Percentiles rank a stretch among this genome's conserved stretches.
These are phyloP conservation scores for Pichia sp. DNA, from an alignment of 1,139 yeast species.

Conservation along the genomic window DNA sequence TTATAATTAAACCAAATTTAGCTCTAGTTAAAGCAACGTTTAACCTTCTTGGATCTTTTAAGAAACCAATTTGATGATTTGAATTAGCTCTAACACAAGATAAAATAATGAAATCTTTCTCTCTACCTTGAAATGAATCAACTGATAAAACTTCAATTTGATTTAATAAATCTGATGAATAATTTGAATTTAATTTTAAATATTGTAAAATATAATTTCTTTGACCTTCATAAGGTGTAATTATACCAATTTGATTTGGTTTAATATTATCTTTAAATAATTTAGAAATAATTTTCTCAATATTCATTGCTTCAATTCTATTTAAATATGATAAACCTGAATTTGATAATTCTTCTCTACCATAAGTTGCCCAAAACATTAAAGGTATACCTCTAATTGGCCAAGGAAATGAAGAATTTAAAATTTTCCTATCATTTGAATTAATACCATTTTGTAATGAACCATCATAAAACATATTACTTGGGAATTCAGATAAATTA, in stretches of 20 bases:
- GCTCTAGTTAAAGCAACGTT: conserved; percentile 93
- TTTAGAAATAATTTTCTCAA: conserved; percentile 70
- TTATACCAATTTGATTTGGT: conserved; percentile 82
- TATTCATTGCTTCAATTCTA: conserved; percentile 86
- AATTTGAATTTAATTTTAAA: conserved; percentile 65
- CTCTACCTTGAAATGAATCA: conserved; percentile 95
- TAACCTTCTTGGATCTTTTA: conserved; percentile 82
- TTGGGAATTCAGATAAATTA: conserved; percentile 74
- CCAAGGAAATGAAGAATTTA: conserved; percentile 73
- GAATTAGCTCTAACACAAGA: conserved; percentile 93
- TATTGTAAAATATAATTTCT: conserved; percentile 75
- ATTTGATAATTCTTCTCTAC: conserved; percentile 80
- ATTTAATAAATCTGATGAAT: conserved; percentile 58
- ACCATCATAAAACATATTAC: conserved; percentile 92
- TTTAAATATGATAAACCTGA: conserved; percentile 82
- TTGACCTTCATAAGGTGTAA: conserved; percentile 95
- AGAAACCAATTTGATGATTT: conserved; percentile 73
- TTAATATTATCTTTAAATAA: conserved; percentile 73
- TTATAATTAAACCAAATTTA: conserved; percentile 69
- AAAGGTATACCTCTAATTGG: conserved; percentile 75
- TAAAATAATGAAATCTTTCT: conserved; percentile 80
- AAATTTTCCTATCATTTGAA: conserved; percentile 54
- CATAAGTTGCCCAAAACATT: conserved; percentile 94
- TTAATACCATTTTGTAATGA: conserved; percentile 88
- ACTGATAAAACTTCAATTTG: conserved; percentile 87